Conservation (phyloP, 148 eudicot genomes). For the Chenopodium quinoa region DNA sequence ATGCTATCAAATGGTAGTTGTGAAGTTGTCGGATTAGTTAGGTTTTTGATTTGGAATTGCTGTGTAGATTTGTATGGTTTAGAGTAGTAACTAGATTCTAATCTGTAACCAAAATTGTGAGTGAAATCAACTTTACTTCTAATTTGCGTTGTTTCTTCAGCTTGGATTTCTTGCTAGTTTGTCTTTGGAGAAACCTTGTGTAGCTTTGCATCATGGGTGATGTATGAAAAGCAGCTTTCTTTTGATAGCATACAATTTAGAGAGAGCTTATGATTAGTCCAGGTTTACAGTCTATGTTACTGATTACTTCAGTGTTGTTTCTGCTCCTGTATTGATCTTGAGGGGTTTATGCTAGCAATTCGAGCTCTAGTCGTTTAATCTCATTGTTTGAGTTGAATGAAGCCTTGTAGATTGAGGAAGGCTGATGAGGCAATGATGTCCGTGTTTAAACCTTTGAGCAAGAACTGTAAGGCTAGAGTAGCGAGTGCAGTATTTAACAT, state of each 20-base stretch:
- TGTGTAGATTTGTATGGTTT: constrained; percentile 29
- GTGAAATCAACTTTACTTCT: background rate
- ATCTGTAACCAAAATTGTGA: constrained; percentile 7
- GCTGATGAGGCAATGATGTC: background rate
- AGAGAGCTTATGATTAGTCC: background rate
- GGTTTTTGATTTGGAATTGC: background rate
- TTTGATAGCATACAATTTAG: background rate
- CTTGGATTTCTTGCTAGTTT: background rate
- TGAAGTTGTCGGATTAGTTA: background rate
- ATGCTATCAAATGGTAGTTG: background rate
- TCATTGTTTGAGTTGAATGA: background rate
- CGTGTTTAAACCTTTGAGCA: background rate
- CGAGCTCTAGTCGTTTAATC: background rate
- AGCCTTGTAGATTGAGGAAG: background rate
- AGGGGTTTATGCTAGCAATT: background rate
- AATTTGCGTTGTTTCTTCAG: background rate
- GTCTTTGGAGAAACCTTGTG: background rate
- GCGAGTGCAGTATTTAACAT: background rate
- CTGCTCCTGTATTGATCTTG: background rate
- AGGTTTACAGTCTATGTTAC: background rate
- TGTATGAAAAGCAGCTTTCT: background rate
- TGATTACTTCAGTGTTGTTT: no score
- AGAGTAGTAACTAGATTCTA: constrained; percentile 5
- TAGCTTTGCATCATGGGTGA: constrained; percentile 5
- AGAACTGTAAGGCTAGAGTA: background rate